Conservation (phyloP, 2,329 filamentous ascomycete genomes). For the Calonectria henricotiae region DNA sequence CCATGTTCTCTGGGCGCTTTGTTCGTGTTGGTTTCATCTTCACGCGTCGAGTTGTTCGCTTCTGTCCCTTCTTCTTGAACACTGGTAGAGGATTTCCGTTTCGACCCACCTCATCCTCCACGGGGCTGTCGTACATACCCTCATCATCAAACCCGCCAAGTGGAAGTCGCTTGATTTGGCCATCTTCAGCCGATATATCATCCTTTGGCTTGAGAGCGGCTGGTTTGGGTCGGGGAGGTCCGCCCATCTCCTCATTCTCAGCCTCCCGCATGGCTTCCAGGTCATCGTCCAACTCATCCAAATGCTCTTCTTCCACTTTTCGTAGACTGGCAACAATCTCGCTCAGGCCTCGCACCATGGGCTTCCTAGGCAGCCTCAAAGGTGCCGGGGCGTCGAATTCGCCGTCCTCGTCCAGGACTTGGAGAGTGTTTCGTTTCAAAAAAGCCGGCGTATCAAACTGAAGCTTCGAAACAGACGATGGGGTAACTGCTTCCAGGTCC, state of each 20-base stretch:
- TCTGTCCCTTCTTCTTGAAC: conserved; percentile 89
- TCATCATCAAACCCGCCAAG: conserved; percentile 79
- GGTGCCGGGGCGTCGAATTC: conserved; percentile 67
- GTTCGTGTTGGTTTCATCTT: conserved; percentile 74
- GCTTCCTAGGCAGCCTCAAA: conserved; percentile 71
- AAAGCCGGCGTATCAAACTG: conserved; percentile 82
- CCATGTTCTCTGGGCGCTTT: conserved; percentile 64
- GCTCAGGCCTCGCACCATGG: conserved; percentile 80
- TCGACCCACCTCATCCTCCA: conserved; percentile 67
- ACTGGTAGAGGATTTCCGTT: conserved; percentile 74
- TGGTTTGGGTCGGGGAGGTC: conserved; percentile 42
- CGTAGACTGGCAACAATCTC: conserved; percentile 81
- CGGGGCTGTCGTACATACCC: conserved; percentile 69
- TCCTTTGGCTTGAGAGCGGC: conserved; percentile 53
- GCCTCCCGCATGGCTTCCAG: conserved; percentile 82
- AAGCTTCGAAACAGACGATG: conserved; percentile 69
- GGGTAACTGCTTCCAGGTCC: conserved; percentile 62
- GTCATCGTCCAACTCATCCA: conserved; percentile 79
- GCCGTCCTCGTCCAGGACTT: conserved; percentile 72
- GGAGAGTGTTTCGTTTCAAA: conserved; percentile 67
- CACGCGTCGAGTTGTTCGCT: conserved; percentile 80
- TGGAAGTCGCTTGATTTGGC: conserved; percentile 61
- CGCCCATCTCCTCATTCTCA: conserved; percentile 67
- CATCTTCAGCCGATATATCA: conserved; percentile 64
- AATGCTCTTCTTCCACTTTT: conserved; percentile 73